Evolutionary conservation across 2,329 filamentous ascomycete species (phyloP), one percentile per base, ranked within the genome.

Genomic region (Ophiostoma angusticollis): DNA sequence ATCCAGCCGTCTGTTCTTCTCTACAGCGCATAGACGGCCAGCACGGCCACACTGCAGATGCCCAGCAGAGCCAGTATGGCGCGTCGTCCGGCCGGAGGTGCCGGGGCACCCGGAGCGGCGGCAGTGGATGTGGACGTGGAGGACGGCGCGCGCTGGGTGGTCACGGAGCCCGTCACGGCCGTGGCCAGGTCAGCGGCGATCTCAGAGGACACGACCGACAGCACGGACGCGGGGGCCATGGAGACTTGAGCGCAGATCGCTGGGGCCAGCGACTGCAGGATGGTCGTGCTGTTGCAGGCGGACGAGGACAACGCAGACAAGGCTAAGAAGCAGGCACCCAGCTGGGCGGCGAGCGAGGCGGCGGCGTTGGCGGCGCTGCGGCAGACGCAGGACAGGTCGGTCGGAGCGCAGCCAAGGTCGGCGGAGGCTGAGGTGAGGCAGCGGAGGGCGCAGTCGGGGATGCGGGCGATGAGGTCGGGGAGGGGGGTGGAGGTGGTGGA

Each of bases 371-470:
- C 28, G 16, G 34, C 36, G 18, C 46, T 45, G 32, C 31, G 31
- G 40, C 48, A 50, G 30, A 54, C 41, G 35, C 52, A 55, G n/a
- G 45, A 19, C 12, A 55, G 41, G 40, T 54, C 48, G 5, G 49
- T 42, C 1, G 42, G 36, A 2, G 13, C 36, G 40, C 52, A 55
- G 43, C 39, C 36, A 31, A 53, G 39, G 12, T 32, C 5, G 8
- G 18, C 21, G 5, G 52, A 48, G 2, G 49, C 45, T 1, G 24
- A 9, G 13, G 43, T 16, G 35, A 53, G 45, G 39, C 52, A 55
- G 22, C 36, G 30, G 13, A 53, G 24, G 18, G 49, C 51, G 43
- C 52, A 55, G 9, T 37, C 11, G 4, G 52, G 52, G 21, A 55
- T 36, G 31, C 47, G 37, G 39, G 47, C 43, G 31, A 54, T 31